phyloP scores from a whole-genome alignment of 805 yeast genomes.

The Pichia rugopelliculosa region DNA sequence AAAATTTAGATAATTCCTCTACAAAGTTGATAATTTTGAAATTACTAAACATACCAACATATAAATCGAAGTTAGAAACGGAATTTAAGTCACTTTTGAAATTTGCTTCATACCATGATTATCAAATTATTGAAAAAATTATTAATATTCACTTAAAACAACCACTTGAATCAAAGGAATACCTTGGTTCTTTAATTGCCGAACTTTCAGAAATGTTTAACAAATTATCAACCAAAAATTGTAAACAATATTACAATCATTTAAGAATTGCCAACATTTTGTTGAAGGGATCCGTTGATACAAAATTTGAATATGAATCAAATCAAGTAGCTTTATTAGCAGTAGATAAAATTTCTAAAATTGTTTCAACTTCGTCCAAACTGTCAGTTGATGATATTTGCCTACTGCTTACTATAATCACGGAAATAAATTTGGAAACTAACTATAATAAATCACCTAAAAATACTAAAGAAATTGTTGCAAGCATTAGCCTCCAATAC shows the following conservation, averaged over 20 bases:
- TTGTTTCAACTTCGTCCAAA: not conserved
- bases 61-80: slow-evolving; percentile 43
- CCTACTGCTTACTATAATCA: slow-evolving; percentile 1
- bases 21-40: slow-evolving; percentile 24
- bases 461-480: slow-evolving; percentile 10
- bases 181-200: slow-evolving; percentile 12
- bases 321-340: not conserved
- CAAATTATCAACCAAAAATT: not conserved
- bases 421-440: not conserved
- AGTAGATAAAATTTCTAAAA: not conserved
- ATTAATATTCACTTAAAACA: slow-evolving; percentile 38
- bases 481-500: slow-evolving; percentile 5
- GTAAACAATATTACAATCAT: not conserved
- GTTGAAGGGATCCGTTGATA: not conserved
- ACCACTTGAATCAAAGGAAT: slow-evolving; percentile 14
- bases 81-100: slow-evolving; percentile 11
- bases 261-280: not conserved
- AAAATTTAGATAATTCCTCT: slow-evolving; percentile 1
- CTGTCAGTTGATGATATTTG: not conserved
- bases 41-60: slow-evolving; percentile 44
- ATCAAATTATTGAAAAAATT: slow-evolving; percentile 29
- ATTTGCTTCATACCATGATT: slow-evolving; percentile 8
- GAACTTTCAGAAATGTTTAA: slow-evolving; percentile 3
- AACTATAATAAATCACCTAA: not conserved
- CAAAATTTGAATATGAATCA: not conserved